Percentiles rank a stretch among this genome's conserved stretches.
Conservation (phyloP, 345 rosid species). For the Salix udensis region DNA sequence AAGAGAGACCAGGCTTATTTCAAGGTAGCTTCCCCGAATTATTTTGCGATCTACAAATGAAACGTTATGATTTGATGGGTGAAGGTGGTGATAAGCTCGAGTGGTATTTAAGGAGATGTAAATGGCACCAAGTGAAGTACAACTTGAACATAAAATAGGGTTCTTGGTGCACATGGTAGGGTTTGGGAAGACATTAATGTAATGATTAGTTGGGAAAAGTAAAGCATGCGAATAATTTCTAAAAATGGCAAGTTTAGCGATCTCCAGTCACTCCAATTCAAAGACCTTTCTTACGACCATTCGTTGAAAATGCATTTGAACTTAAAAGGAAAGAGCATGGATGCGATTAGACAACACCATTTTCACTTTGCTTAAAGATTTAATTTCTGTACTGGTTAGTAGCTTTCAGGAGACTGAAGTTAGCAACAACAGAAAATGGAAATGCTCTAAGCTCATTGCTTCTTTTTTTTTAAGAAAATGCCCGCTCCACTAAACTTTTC, state of each 20-base stretch:
- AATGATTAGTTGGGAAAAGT: not conserved
- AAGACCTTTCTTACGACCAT: constrained; percentile 19
- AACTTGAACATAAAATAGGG: constrained; percentile 18
- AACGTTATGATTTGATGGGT: not conserved
- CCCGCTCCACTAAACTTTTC: constrained; percentile 33
- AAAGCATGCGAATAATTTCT: constrained; percentile 37
- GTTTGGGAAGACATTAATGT: constrained; percentile 8
- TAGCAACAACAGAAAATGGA: not conserved
- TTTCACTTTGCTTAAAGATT: constrained; percentile 10
- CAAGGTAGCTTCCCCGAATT: too few relatives aligned
- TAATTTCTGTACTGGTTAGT: constrained; percentile 10
- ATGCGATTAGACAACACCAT: constrained; percentile 41
- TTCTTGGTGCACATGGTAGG: constrained; percentile 23
- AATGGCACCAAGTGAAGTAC: constrained; percentile 21
- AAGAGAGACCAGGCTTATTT: not conserved
- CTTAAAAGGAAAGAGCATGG: constrained; percentile 20
- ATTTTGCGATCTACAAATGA: not conserved
- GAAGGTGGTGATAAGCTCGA: not conserved
- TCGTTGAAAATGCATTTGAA: constrained; percentile 8
- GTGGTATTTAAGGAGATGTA: constrained; percentile 27
- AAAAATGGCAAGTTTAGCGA: constrained; percentile 18
- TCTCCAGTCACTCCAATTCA: constrained; percentile 5
- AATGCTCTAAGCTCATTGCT: too few relatives aligned
- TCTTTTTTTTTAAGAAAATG: constrained; percentile 16
- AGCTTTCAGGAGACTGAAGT: constrained; percentile 1